Base-by-base conservation (phyloP, 2,329 filamentous ascomycete species). In the Aphanoascus verrucosus region DNA sequence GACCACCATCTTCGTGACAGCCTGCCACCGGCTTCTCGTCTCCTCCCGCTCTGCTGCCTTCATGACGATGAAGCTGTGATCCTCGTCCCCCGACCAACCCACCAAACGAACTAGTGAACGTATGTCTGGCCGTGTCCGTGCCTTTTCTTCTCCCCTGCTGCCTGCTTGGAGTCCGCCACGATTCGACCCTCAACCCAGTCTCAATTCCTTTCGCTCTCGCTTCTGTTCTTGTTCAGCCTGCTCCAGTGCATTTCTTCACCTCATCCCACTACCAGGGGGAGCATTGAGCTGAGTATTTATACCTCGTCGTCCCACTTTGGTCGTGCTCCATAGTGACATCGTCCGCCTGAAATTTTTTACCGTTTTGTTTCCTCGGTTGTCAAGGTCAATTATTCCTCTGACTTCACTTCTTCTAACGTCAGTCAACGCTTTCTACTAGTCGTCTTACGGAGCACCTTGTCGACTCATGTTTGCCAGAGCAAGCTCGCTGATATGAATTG, bases 401-500 rank as follows among this genome's bases (percentile, higher is more conserved):
- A 9, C 3, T 15, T 17, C 41, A 20, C 15, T 14, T 23, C 12
- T 43, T 43, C 42, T 45, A 45, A 45, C 42, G 11, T 46, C 44
- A 19, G 19, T 2, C 23, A n/a, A 9, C 20, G 7, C 4, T 28
- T 12, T 28, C 31, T n/a, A 28, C 23, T 19, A 43, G n/a, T 14
- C 42, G 7, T 17, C n/a, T 41, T 20, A 15, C 5, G 17, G 19
- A 41, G 34, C 17, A 41, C 20, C 20, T 41, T n/a, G 19, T 40
- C 47, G 37, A 49, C 69, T 60, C 62, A 69, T 71, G 68, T 64
- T 68, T 65, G 67, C 64, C 63, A 61, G 63, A 63, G 41, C 11
- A 31, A n/a, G 59, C 63, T 61, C 65, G 68, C 67, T 69, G 69
- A 68, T 67, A 72, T 72, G 70, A 72, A 66, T 71, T 72, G 68